Evolutionary conservation across 257 asterid species (phyloP).

Genomic region (Gynochthodes officinalis): DNA sequence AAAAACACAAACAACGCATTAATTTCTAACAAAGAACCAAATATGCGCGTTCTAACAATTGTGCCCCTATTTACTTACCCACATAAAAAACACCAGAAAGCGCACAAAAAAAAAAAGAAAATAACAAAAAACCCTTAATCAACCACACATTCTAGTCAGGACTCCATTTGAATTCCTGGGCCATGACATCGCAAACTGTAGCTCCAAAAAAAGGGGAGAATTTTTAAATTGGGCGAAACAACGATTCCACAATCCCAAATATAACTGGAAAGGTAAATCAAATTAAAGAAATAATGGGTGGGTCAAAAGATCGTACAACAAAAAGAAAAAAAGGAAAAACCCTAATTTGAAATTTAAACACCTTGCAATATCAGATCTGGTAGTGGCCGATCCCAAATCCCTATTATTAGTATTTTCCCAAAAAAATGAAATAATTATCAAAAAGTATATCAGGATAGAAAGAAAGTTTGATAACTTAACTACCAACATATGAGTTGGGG

Average conservation of each 20-base stretch:
- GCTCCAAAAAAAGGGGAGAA: too few relatives aligned
- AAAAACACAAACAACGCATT: neutral
- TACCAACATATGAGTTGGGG: too few relatives aligned
- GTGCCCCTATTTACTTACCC: neutral
- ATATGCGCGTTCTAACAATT: neutral
- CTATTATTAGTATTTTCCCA: neutral
- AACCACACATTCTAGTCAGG: neutral
- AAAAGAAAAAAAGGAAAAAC: neutral
- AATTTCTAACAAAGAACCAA: neutral
- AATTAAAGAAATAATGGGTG: neutral
- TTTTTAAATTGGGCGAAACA: neutral
- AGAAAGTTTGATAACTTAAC: neutral
- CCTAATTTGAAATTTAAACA: constrained; percentile 6
- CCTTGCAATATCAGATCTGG: constrained; percentile 12
- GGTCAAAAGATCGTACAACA: neutral
- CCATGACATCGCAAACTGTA: neutral
- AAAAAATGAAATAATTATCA: neutral
- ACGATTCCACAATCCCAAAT: neutral
- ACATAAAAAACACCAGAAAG: neutral
- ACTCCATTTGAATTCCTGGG: neutral
- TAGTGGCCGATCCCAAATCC: neutral
- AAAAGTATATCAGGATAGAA: neutral
- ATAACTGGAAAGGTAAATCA: neutral
- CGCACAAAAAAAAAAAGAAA: neutral
- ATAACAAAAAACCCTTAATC: neutral